Evolutionary conservation across 2,329 filamentous ascomycete genomes (phyloP), one percentile per base, ranked within the genome.

Genomic region (Daldinia sp.): DNA sequence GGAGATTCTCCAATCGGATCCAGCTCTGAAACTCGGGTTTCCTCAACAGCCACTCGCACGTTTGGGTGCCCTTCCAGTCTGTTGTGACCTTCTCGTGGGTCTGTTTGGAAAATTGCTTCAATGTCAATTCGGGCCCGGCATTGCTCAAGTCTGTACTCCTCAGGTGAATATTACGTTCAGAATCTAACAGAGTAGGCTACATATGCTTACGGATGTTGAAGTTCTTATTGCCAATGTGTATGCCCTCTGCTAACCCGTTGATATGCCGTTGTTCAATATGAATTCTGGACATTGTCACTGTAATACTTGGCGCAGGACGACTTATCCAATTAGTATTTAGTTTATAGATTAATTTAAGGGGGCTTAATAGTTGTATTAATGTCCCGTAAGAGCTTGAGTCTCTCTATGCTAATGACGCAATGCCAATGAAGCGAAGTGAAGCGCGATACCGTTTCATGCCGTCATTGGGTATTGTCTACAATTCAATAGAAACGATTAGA

Each of bases 11-110:
- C 41, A 37, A 35, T 10, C 23, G 20, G 41, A 26, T 7, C 56
- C 56, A 59, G 35, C 20, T 30, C 46, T 48, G 13, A 5, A 33
- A 59, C 9, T 59, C 56, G 15, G 39, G 7, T 13, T 35, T 48
- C 7, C 39, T 12, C 7, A 37, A 26, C 28, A 59, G 28, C 56
- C 56, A 59, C 15, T 46, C 26, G 39, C 56, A 59, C 37, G 56
- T 59, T 23, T 39, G 28, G 26, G n/a, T 35, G 4, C 15, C 37
- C 28, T 37, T 35, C 56, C 56, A 59, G 3, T 46, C 42, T 15
- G 26, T 13, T 7, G 9, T 37, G 15, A 59, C 41, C n/a, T 35
- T 48, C 18, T 59, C 30, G 9, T 59, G 56, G 2, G 42, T 37
- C 7, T 59, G 15, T 26, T 46, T 23, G 6, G 56, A 42, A 48